These are phyloP conservation scores for Lanzia echinophila DNA, from an alignment of 2,329 filamentous ascomycete genomes.

Conservation along the genomic window DNA sequence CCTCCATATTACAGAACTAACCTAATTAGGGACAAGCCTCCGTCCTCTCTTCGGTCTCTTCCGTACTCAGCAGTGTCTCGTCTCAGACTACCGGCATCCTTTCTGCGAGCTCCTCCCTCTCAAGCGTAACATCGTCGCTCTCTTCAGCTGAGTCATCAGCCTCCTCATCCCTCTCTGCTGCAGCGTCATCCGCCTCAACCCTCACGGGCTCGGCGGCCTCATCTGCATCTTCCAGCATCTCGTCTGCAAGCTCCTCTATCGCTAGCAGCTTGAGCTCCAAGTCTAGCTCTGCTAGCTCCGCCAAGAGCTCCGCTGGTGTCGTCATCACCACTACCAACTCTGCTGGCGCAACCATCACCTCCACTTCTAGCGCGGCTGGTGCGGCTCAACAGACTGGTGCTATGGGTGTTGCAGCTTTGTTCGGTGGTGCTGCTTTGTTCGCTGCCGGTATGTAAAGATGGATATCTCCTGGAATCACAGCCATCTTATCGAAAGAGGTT, in stretches of 20 bases:
- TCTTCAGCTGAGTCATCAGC: background rate
- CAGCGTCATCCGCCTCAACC: background rate
- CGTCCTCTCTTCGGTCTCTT: conserved; percentile 7
- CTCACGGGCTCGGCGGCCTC: conserved; percentile 5
- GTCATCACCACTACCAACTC: conserved; percentile 2
- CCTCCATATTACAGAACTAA: background rate
- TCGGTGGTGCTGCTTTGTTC: conserved; percentile 25
- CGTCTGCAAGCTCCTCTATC: conserved; percentile 8
- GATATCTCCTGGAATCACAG: too few relatives aligned
- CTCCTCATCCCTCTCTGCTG: background rate
- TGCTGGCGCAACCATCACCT: background rate
- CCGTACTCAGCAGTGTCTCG: background rate
- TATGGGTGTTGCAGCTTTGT: conserved; percentile 24
- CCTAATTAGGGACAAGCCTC: conserved; percentile 14
- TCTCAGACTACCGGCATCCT: too few relatives aligned
- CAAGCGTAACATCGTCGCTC: background rate
- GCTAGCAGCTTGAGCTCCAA: conserved; percentile 4
- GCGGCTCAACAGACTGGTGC: conserved; percentile 24
- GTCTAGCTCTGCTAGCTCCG: conserved; percentile 7
- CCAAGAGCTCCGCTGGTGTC: background rate
- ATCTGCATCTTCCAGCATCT: conserved; percentile 9
- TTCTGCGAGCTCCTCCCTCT: conserved; percentile 3
- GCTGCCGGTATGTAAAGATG: conserved; percentile 21
- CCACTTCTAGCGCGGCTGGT: conserved; percentile 8
- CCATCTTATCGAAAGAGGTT: background rate